Percentiles rank a stretch among this genome's conserved stretches.
Conservation (phyloP, 352 stramenopile species). For the Phytophthora gonapodyides region DNA sequence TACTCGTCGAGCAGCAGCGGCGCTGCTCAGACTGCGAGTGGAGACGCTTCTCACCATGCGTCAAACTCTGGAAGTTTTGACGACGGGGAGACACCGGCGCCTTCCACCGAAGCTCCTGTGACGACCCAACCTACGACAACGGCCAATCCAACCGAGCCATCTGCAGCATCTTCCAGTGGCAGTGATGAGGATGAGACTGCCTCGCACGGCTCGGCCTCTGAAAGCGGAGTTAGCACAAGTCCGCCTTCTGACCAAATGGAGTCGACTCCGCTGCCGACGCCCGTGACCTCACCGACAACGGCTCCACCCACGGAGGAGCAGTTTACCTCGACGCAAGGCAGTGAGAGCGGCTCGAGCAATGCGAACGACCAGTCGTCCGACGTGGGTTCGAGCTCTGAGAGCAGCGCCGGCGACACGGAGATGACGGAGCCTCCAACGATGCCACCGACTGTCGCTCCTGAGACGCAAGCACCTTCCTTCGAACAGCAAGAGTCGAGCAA, state of each 20-base stretch:
- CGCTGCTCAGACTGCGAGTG: not conserved
- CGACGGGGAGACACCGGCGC: not conserved
- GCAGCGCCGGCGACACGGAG: not conserved
- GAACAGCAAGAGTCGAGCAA: not conserved
- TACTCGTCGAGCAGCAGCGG: constrained; percentile 1
- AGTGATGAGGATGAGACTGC: too few species aligned
- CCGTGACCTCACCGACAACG: too few species aligned
- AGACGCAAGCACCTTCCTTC: constrained; percentile 11
- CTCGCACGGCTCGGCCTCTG: too few species aligned
- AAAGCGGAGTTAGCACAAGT: too few species aligned
- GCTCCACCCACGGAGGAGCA: not conserved
- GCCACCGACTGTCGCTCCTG: constrained; percentile 10
- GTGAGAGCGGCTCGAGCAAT: not conserved
- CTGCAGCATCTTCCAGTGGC: too few species aligned
- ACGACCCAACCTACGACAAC: constrained; percentile 2
- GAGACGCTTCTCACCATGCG: not conserved
- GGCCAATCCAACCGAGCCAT: too few species aligned
- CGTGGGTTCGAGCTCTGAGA: not conserved
- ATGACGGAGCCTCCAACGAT: constrained; percentile 5
- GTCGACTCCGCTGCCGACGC: too few species aligned
- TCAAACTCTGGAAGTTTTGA: constrained; percentile 1
- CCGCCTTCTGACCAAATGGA: too few species aligned
- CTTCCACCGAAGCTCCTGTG: constrained; percentile 1
- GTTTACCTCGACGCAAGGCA: not conserved
- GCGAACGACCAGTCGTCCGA: not conserved